These are phyloP conservation scores for Tulasnella sp. DNA, from an alignment of 768 basidiomycete genomes.

Conservation along the genomic window DNA sequence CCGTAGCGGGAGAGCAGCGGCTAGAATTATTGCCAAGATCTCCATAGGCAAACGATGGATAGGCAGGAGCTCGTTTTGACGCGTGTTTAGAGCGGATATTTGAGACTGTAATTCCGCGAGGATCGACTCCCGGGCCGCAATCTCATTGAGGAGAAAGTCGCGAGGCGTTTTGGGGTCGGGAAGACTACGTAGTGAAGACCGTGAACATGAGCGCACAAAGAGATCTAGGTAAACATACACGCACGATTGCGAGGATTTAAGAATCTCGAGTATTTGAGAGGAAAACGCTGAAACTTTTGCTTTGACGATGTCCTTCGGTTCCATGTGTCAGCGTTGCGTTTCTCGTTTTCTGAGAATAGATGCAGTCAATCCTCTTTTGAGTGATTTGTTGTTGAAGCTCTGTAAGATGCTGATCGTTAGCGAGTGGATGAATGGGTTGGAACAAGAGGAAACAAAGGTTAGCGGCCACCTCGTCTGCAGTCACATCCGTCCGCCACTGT, in stretches of 20 bases:
- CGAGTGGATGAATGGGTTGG: too few species aligned
- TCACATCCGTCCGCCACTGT: too few species aligned
- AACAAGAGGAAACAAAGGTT: too few species aligned
- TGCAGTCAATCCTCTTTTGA: too few species aligned
- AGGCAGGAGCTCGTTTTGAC: neutral
- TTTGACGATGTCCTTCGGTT: neutral
- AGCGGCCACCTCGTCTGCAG: too few species aligned
- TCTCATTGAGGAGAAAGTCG: neutral
- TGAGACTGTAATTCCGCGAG: neutral
- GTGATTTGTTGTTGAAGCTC: too few species aligned
- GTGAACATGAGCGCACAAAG: neutral
- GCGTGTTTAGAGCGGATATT: neutral
- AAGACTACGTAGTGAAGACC: neutral
- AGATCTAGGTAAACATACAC: neutral
- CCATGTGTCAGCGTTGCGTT: too few species aligned
- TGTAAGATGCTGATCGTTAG: too few species aligned
- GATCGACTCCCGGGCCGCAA: neutral
- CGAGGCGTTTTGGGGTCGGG: neutral
- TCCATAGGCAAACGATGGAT: neutral
- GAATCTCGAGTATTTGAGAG: neutral
- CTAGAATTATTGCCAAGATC: neutral
- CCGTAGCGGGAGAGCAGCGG: neutral
- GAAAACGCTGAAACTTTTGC: neutral
- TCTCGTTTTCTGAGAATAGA: too few species aligned
- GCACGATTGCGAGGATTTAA: neutral